A percentile compares a stretch with the other conserved stretches of the same genome.
Conservation (phyloP, 2,329 filamentous ascomycete species). For the Venturia nashicola region DNA sequence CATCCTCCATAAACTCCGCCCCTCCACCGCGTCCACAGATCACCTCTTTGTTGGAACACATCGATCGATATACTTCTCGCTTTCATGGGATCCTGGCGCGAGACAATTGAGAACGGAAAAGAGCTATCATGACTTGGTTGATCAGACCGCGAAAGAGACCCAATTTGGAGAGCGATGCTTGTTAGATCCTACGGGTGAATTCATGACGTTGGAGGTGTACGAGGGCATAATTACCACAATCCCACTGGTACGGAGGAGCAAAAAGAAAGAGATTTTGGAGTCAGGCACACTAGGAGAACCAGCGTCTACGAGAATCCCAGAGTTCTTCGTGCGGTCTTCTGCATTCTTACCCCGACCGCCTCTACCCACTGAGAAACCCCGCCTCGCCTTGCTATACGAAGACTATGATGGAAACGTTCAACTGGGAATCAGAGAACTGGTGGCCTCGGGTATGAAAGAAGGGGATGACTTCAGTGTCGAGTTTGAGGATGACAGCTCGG, state of each 20-base stretch:
- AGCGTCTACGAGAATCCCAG: constrained; percentile 49
- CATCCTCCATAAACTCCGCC: constrained; percentile 70
- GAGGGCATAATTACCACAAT: constrained; percentile 56
- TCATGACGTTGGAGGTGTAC: constrained; percentile 55
- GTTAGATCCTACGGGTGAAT: constrained; percentile 65
- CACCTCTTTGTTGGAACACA: constrained; percentile 90
- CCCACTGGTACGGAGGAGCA: constrained; percentile 43
- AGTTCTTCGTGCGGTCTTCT: constrained; percentile 54
- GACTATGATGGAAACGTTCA: constrained; percentile 45
- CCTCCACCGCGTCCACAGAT: constrained; percentile 61
- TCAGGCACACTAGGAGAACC: constrained; percentile 46
- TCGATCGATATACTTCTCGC: constrained; percentile 78
- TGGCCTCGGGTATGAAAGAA: constrained; percentile 28
- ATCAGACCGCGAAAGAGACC: constrained; percentile 55
- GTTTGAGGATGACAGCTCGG: constrained; percentile 37
- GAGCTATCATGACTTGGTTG: constrained; percentile 46
- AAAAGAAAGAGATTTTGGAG: constrained; percentile 37
- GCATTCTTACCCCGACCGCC: constrained; percentile 46
- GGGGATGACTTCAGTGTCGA: constrained; percentile 39
- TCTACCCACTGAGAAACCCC: constrained; percentile 32
- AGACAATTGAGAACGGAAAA: constrained; percentile 44
- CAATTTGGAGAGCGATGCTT: constrained; percentile 74
- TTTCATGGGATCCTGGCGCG: constrained; percentile 60
- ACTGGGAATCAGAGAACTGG: constrained; percentile 43
- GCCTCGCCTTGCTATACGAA: constrained; percentile 53